These are phyloP conservation scores for Sicyos edulis DNA, from an alignment of 306 rosid species.

Conservation along the genomic window DNA sequence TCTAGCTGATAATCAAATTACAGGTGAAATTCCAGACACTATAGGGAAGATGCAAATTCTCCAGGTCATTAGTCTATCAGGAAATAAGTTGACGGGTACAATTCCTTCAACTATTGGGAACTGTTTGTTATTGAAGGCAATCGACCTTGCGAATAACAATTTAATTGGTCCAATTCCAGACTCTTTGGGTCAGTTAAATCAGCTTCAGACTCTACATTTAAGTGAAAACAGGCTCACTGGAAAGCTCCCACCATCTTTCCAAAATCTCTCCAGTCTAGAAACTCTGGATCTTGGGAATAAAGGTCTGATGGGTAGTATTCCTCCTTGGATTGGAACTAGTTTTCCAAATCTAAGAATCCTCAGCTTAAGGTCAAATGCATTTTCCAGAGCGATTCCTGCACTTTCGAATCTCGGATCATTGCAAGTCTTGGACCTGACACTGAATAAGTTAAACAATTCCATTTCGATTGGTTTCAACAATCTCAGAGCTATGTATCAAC, in stretches of 20 bases:
- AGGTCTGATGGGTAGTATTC: conserved; percentile 26
- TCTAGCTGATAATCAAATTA: conserved; percentile 33
- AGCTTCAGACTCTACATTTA: conserved; percentile 31
- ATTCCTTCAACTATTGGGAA: conserved; percentile 34
- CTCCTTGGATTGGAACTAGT: conserved; percentile 33
- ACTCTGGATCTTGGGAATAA: conserved; percentile 40
- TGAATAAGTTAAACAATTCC: conserved; percentile 29
- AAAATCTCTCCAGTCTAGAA: conserved; percentile 32
- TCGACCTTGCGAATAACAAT: conserved; percentile 33
- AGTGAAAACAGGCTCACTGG: conserved; percentile 30
- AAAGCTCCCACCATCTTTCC: conserved; percentile 32
- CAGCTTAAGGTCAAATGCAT: conserved; percentile 37
- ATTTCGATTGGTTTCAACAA: conserved; percentile 32
- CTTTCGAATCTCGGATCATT: conserved; percentile 34
- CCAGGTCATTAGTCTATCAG: conserved; percentile 33
- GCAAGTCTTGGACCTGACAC: conserved; percentile 43
- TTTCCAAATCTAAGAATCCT: conserved; percentile 27
- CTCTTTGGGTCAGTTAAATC: conserved; percentile 26
- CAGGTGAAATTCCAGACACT: conserved; percentile 35
- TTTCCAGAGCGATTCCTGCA: conserved; percentile 29
- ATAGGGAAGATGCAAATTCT: conserved; percentile 14
- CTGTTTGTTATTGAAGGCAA: conserved; percentile 22
- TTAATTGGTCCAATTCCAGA: conserved; percentile 31
- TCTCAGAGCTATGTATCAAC: conserved; percentile 20
- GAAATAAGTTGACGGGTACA: conserved; percentile 33